Conservation (phyloP, 345 rosid genomes). For the Rhizophora apiculata region DNA sequence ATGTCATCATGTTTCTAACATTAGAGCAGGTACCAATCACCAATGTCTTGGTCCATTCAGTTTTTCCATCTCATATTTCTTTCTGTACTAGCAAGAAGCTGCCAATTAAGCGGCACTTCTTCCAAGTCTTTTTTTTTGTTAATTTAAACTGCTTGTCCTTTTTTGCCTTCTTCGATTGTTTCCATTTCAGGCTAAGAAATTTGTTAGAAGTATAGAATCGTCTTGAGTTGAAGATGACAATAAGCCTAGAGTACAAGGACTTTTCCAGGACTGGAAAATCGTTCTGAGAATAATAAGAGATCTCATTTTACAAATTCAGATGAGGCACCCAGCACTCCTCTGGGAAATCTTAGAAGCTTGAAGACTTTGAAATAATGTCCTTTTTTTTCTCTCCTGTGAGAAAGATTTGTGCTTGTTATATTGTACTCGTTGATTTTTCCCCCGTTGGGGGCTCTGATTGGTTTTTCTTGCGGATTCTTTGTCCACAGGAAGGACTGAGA, state of each 20-base stretch:
- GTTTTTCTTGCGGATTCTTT: neutral
- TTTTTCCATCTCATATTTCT: constrained; percentile 24
- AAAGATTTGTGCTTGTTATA: neutral
- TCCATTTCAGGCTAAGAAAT: constrained; percentile 54
- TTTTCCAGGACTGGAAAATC: constrained; percentile 6
- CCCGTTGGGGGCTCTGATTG: neutral
- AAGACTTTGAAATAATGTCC: constrained; percentile 4
- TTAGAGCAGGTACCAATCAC: constrained; percentile 74
- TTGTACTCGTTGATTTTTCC: neutral
- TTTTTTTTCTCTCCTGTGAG: neutral
- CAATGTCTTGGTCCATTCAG: neutral
- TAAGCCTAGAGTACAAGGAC: constrained; percentile 8
- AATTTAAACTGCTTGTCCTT: neutral
- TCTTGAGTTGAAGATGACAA: constrained; percentile 26
- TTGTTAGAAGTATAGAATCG: constrained; percentile 51
- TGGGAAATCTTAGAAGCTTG: constrained; percentile 8
- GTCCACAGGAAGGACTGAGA: neutral
- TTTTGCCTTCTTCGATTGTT: neutral
- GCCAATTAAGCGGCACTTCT: constrained; percentile 2
- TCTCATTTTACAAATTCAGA: constrained; percentile 1
- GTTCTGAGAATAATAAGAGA: constrained; percentile 21
- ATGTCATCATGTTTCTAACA: constrained; percentile 94
- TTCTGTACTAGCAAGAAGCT: constrained; percentile 89
- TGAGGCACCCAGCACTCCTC: neutral
- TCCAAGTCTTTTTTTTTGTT: neutral